Percentiles rank a stretch among this genome's conserved stretches.
Conservation (phyloP, 2,329 filamentous ascomycete genomes). For the Ramichloridium luteum region DNA sequence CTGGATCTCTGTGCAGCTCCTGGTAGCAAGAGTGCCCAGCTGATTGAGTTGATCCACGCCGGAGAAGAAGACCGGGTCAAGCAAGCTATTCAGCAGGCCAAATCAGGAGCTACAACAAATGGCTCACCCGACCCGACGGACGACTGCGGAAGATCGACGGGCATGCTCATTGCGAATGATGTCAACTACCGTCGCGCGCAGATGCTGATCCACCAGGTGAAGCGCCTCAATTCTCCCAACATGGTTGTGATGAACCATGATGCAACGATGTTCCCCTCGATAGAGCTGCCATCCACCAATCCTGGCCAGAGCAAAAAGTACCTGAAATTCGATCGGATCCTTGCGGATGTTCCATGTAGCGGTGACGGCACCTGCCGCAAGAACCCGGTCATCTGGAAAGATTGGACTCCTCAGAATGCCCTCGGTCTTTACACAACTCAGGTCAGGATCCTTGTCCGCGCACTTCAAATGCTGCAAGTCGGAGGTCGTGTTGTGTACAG, state of each 20-base stretch:
- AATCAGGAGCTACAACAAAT: slow-evolving; percentile 31
- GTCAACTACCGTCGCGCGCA: slow-evolving; percentile 93
- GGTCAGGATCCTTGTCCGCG: slow-evolving; percentile 76
- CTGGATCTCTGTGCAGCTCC: slow-evolving; percentile 94
- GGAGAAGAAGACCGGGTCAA: slow-evolving; percentile 81
- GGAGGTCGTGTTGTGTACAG: slow-evolving; percentile 94
- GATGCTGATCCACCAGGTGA: slow-evolving; percentile 95
- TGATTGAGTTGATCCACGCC: slow-evolving; percentile 85
- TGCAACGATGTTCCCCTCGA: slow-evolving; percentile 86
- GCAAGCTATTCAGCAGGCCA: slow-evolving; percentile 54
- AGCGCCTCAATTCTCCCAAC: slow-evolving; percentile 91
- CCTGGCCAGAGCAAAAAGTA: slow-evolving; percentile 47
- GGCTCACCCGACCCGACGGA: slow-evolving; percentile 38
- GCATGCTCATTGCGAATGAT: slow-evolving; percentile 88
- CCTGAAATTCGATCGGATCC: slow-evolving; percentile 90
- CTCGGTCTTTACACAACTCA: slow-evolving; percentile 81
- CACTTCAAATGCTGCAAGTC: slow-evolving; percentile 90
- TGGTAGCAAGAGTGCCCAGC: slow-evolving; percentile 90
- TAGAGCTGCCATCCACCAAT: slow-evolving; percentile 58
- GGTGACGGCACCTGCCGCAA: slow-evolving; percentile 90
- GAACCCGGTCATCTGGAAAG: slow-evolving; percentile 87
- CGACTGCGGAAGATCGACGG: slow-evolving; percentile 80
- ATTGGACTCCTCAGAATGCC: slow-evolving; percentile 81
- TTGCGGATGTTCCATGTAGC: slow-evolving; percentile 93
- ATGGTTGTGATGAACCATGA: slow-evolving; percentile 96